Base-by-base conservation (phyloP, 805 yeast species). In the Suhomyces sp. region DNA sequence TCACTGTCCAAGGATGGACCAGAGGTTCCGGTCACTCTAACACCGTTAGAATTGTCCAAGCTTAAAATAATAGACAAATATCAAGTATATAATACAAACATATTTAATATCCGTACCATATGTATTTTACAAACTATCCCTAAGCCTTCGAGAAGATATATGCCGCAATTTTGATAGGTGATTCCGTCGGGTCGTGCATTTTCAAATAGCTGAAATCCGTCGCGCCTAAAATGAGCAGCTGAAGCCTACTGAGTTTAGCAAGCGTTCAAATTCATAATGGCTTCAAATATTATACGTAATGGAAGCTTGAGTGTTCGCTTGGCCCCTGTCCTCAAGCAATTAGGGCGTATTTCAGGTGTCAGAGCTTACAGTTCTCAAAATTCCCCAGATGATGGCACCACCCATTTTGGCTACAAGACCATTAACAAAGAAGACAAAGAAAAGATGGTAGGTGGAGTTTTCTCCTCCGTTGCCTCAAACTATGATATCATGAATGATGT, bases 1-100 rank as follows among this genome's bases (percentile, higher is more conserved):
- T 94, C 61, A 89, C 96, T 69, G 87, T 94, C 75, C 99, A 94
- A 83, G 99, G 99, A 74, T 94, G 96, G 93, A 89, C 96, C 69
- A 88, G 93, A 74, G 98, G 98, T 79, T 82, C 90, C 61, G 99
- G 99, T 71, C 97, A 94, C 86, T 89, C 99, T 69, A 94, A 94
- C 88, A 94, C 99, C 59, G 83, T 94, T 75, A 93, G 98, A 82
- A 84, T 93, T 67, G 80, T 90, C 64, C 81, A 82, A 71, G 93
- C 90, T 70, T 86, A 78, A 72, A 43, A 50, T 27, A 46, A 46
- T 21, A 31, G 21, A 44, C 21, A 44, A 10, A 25, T 27, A 44
- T 41, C 29, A 21, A 21, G 21, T 22, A 41, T 41, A 22, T 41
- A 41, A 41, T 41, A 21, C 13, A 41, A 41, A 17, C 24, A 27